A percentile compares a stretch with the other conserved stretches of the same genome.
Conservation (phyloP, 441 rosid genomes). For the California macrophylla region DNA sequence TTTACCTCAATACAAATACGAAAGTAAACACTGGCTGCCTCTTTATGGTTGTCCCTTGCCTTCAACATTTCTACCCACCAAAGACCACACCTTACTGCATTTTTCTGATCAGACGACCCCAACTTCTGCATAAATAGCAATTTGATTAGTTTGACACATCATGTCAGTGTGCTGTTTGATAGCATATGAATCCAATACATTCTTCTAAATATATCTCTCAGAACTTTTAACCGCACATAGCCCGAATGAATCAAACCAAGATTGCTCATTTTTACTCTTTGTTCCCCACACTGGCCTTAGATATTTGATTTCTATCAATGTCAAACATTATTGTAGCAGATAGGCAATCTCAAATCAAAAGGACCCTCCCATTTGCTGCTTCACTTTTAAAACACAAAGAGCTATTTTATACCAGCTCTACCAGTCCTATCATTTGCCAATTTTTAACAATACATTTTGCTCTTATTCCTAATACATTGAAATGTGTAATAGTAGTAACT, state of each 20-base stretch:
- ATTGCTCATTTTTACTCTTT: not conserved
- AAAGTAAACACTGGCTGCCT: constrained; percentile 89
- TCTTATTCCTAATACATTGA: not conserved
- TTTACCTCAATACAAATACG: constrained; percentile 93
- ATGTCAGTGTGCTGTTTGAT: not conserved
- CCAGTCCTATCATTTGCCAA: not conserved
- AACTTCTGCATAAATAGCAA: constrained; percentile 45
- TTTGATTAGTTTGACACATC: constrained; percentile 2
- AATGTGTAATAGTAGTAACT: not conserved
- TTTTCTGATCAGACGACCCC: constrained; percentile 70
- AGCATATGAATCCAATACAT: not conserved
- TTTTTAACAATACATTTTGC: not conserved
- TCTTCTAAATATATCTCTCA: not conserved
- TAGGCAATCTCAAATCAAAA: not conserved
- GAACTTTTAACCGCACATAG: not conserved
- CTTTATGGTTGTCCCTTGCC: constrained; percentile 75
- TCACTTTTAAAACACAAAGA: not conserved
- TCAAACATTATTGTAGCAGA: not conserved
- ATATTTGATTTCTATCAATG: constrained; percentile 2
- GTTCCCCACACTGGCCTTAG: not conserved
- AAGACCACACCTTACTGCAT: constrained; percentile 91
- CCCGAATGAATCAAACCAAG: not conserved
- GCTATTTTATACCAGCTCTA: not conserved
- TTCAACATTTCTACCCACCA: constrained; percentile 98
- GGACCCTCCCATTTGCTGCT: not conserved